phyloP scores from a whole-genome alignment of 2,329 filamentous ascomycete genomes.

The Arthrocladium fulminans region DNA sequence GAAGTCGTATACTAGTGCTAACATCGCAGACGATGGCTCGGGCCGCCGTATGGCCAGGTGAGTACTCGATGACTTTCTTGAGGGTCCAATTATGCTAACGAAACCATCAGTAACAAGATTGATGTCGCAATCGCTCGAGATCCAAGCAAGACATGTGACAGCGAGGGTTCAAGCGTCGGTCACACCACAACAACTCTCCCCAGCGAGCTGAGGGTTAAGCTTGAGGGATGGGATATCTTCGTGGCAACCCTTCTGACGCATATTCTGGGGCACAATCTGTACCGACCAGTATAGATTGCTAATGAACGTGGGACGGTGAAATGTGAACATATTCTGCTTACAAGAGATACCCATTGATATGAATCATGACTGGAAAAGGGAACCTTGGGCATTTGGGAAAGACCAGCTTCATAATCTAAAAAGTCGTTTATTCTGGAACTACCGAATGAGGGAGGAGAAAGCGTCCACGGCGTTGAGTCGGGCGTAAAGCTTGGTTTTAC shows the following conservation, averaged over 20 bases:
- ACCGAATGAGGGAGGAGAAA: not conserved
- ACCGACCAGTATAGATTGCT: not conserved
- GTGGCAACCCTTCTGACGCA: not conserved
- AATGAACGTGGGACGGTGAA: not conserved
- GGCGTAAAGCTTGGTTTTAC: not conserved
- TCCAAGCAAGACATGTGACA: slow-evolving; percentile 55
- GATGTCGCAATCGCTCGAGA: slow-evolving; percentile 57
- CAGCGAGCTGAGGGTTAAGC: not conserved
- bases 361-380: not conserved
- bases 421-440: not conserved
- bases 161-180: slow-evolving; percentile 47
- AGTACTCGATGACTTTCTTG: slow-evolving; percentile 28
- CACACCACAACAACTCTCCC: not conserved
- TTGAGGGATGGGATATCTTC: not conserved
- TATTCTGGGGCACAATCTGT: not conserved
- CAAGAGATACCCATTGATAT: not conserved
- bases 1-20: slow-evolving; percentile 72
- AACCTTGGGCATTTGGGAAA: not conserved
- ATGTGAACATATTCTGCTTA: slow-evolving; percentile 1
- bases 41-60: slow-evolving; percentile 86
- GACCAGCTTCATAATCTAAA: not conserved
- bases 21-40: slow-evolving; percentile 82
- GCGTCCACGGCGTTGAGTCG: not conserved
- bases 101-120: slow-evolving; percentile 52
- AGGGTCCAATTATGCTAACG: slow-evolving; percentile 22